Base-by-base conservation (phyloP, 352 stramenopile species). In the Pythium chondricola region DNA sequence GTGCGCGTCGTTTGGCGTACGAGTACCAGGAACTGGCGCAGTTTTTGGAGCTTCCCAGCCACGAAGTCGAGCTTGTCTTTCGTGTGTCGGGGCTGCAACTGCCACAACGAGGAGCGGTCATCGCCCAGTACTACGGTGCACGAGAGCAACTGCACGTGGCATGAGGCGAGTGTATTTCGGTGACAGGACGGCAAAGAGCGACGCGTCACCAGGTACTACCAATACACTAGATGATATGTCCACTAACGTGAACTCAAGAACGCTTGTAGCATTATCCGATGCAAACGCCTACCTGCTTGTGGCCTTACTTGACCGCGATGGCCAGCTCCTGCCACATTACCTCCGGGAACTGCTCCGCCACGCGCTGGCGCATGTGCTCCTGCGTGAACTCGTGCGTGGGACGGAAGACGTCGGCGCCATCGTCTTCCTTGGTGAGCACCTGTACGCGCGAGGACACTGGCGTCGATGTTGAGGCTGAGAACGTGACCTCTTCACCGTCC, bases 11-110 rank as follows among this genome's bases (percentile, higher is more conserved):
- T 6, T 41, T 88, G 27, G 51, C 61, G n/a, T 64, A 42, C 22
- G 64, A 83, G 30, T 69, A 69, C 24, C 48, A 65, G 6, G 81
- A 89, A 16, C 62, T 93, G 11, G 58, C 65, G 21, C 66, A 74
- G 37, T 93, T 85, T 22, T 41, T 93, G 7, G 61, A 87, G 37
- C 54, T 93, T 2, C 78, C 81, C 16, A 49, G 66, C n/a, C 57
- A 63, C 3, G 81, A 89, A 52, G 60, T 92, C 41, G 66, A 83
- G 50, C 58, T 86, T 47, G 68, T 88, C 5, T 65, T 80, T 48
- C 50, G 60, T 2, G 59, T 79, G 20, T 53, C 65, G 14, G 46
- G 50, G 29, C 47, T 58, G 36, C 42, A 41, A 7, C 25, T 52
- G 13, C 53, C 53, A n/a, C n/a, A n/a, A n/a, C n/a, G n/a, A n/a